A percentile compares a stretch with the other conserved stretches of the same genome.
Evolutionary conservation across 164 flowering plant species (phyloP).

Genomic region (Platanus orientalis): DNA sequence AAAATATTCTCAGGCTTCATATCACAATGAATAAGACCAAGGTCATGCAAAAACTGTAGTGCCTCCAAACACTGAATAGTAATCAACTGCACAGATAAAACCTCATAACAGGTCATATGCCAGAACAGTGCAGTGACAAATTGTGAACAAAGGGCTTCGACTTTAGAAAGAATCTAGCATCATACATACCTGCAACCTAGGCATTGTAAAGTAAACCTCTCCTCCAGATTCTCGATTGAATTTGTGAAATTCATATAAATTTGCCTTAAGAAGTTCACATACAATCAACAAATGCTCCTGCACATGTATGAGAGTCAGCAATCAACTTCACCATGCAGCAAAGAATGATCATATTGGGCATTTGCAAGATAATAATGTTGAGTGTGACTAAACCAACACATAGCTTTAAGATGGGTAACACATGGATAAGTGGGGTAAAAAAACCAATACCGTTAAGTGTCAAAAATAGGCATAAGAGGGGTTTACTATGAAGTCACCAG

Average conservation of each 20-base stretch:
- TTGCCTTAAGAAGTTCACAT: constrained; percentile 98
- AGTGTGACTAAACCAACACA: too few relatives aligned
- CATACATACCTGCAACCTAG: constrained; percentile 82
- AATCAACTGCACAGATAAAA: constrained; percentile 74
- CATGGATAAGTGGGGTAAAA: too few relatives aligned
- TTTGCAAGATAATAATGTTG: not conserved
- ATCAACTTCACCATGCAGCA: not conserved
- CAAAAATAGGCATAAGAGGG: too few relatives aligned
- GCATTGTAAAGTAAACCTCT: constrained; percentile 99
- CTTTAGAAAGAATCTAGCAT: constrained; percentile 6
- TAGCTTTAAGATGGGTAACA: too few relatives aligned
- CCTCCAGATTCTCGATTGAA: constrained; percentile 99
- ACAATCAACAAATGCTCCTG: constrained; percentile 98
- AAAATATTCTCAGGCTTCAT: constrained; percentile 97
- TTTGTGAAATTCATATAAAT: constrained; percentile 93
- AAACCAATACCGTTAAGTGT: too few relatives aligned
- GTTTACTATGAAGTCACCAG: too few relatives aligned
- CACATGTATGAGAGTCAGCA: constrained; percentile 15
- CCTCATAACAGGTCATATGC: constrained; percentile 3
- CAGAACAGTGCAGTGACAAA: constrained; percentile 5
- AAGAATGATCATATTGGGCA: not conserved
- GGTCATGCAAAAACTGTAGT: constrained; percentile 86
- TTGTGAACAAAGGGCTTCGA: not conserved
- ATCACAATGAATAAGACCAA: constrained; percentile 98
- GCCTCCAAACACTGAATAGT: constrained; percentile 98